Evolutionary conservation across 2,329 filamentous ascomycete species (phyloP), one percentile per base, ranked within the genome.

Genomic region (Pseudogymnoascus pannorum): DNA sequence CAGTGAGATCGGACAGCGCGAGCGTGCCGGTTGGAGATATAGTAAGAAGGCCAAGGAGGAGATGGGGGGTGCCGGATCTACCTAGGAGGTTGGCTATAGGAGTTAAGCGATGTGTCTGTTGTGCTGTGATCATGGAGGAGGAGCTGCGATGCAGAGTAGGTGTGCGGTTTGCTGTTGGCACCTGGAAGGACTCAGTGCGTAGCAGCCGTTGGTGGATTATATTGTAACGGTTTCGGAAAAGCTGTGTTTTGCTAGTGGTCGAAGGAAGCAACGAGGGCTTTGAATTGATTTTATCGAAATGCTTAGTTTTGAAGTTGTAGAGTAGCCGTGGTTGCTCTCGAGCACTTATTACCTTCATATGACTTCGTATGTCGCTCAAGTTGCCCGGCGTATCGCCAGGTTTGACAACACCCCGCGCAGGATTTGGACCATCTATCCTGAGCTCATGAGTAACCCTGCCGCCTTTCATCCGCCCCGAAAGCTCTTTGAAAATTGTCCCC

Each of bases 151-250:
- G 80, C 1, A 87, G 74, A 1, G 81, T 78, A 20, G 79, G 76
- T n/a, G 75, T 75, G 58, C 80, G 81, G n/a, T 58, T 36, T 1
- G 82, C 81, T 18, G 88, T 81, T 1, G 92, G 91, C 18, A 86
- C 86, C 72, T 97, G 92, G 68, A 99, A 99, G 18, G 90, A 87
- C 74, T 97, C 92, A 71, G 97, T 97, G 57, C 94, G 87, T 40
- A 97, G 82, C 16, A 97, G 83, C 16, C 94, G 87, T 73, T 97
- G 93, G 72, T 97, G 89, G 58, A 97, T 88, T 60, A 97, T 83
- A 68, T 96, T 89, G 73, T 95, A 97, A 65, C 92, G 84, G 72
- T 97, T 92, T 66, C 92, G 85, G 75, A 97, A 97, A 48, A 94
- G 78, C 2, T 85, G 79, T 1, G 91, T 96, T 74, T 96, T 96